Conservation (phyloP, 495 filamentous ascomycete species). For the Neurospora pannonica region DNA sequence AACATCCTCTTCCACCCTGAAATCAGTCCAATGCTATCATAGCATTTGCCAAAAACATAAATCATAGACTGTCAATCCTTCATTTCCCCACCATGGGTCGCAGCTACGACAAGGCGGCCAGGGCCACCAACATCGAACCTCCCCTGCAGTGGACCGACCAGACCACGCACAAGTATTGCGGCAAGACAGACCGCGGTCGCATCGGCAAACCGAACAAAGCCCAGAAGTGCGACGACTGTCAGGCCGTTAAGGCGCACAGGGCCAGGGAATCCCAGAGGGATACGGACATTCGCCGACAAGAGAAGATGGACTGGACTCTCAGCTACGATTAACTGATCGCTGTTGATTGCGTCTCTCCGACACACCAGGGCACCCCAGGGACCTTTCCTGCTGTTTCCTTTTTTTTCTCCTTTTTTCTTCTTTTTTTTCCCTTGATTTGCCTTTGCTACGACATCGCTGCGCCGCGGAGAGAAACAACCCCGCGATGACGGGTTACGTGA, state of each 20-base stretch:
- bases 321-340: not conserved
- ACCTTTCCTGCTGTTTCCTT: not conserved
- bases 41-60: not conserved
- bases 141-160: slow-evolving; percentile 16
- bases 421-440: not conserved
- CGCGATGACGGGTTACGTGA: not conserved
- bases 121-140: slow-evolving; percentile 7
- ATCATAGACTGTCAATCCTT: not conserved
- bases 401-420: not conserved
- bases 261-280: slow-evolving; percentile 6
- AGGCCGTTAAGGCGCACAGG: slow-evolving; percentile 14
- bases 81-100: slow-evolving; percentile 8
- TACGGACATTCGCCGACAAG: slow-evolving; percentile 5
- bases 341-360: not conserved
- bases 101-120: slow-evolving; percentile 11
- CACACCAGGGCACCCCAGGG: not conserved
- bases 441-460: not conserved
- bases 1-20: not conserved
- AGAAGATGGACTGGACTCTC: slow-evolving; percentile 16
- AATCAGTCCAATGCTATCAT: not conserved
- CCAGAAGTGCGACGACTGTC: slow-evolving; percentile 19
- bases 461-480: not conserved
- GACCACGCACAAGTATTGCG: slow-evolving; percentile 21
- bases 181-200: slow-evolving; percentile 12
- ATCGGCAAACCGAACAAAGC: slow-evolving; percentile 20